phyloP scores from a whole-genome alignment of 352 stramenopile genomes.

The Stephanocyclus meneghinianus region DNA sequence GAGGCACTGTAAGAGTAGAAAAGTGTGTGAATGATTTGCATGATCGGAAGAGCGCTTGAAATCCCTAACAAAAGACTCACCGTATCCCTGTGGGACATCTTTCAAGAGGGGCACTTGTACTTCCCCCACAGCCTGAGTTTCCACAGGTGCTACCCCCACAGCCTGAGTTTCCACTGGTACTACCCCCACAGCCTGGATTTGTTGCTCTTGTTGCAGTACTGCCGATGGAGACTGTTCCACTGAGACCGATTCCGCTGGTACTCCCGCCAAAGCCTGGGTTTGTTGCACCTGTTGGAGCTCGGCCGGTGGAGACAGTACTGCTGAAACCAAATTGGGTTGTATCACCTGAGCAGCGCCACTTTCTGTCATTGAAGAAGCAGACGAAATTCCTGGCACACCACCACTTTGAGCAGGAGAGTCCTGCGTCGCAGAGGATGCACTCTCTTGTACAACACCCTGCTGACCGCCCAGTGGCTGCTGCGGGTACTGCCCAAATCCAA shows the following conservation, averaged over 20 bases:
- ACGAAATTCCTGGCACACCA: neutral
- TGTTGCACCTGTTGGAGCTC: neutral
- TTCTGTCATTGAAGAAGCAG: neutral
- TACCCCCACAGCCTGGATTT: neutral
- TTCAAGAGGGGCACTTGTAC: neutral
- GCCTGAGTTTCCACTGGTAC: neutral
- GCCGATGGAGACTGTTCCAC: neutral
- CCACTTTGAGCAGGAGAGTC: neutral
- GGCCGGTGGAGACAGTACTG: too few relatives aligned
- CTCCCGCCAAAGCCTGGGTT: neutral
- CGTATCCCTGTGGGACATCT: neutral
- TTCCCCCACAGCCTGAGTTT: neutral
- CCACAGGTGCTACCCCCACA: neutral
- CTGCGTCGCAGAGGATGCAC: too few relatives aligned
- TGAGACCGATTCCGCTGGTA: neutral
- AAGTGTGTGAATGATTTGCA: too few relatives aligned
- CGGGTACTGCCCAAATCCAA: neutral
- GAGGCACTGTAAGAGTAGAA: neutral
- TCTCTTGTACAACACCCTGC: too few relatives aligned
- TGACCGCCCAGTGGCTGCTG: neutral
- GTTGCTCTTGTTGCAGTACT: neutral
- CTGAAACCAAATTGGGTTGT: too few relatives aligned
- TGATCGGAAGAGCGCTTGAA: neutral
- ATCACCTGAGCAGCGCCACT: too few relatives aligned
- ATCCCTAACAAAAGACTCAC: neutral